Base-by-base conservation (phyloP, 352 stramenopile genomes). In the Vaucheria bursata region DNA sequence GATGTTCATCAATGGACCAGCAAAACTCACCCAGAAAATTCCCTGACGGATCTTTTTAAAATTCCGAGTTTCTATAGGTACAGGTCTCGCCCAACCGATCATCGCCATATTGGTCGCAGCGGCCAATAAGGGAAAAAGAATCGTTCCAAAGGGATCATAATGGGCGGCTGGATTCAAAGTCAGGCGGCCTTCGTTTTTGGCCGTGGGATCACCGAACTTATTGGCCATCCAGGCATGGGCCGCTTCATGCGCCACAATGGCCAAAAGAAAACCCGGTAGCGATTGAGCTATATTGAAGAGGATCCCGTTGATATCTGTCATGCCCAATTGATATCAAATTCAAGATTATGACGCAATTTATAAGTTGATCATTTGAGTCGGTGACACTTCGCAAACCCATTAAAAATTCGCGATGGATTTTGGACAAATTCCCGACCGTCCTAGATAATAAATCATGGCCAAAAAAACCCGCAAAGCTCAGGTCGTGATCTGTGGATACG, bases 11-110 rank as follows among this genome's bases (percentile, higher is more conserved):
- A 59, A 59, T 18, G 45, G 45, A 59, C 45, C 45, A 59, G 45
- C 45, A 25, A 59, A 59, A 59, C 45, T 59, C 45, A 59, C 45
- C 45, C 45, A 59, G 25, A 59, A 59, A 59, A 59, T 59, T 25
- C 45, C 45, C 25, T 59, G 18, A 18, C 45, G 18, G 12, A 59
- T 59, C 45, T 59, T 25, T 18, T 25, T 18, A 59, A 59, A 59
- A 59, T 59, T 59, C 12, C 45, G 45, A 25, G 25, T 59, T 18
- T 59, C 45, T 18, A 59, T 59, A 59, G 45, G 45, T 18, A 59
- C 45, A 18, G 45, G 45, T 25, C 25, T 59, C 12, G 45, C 45
- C 45, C 45, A 59, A 59, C 45, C 45, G 45, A 59, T 59, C 12
- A 59, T 25, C 12, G 45, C 45, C 18, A 59, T 18, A 59, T 25